phyloP scores from a whole-genome alignment of 2,329 filamentous ascomycete genomes.

The Pestalotiopsis sp. region DNA sequence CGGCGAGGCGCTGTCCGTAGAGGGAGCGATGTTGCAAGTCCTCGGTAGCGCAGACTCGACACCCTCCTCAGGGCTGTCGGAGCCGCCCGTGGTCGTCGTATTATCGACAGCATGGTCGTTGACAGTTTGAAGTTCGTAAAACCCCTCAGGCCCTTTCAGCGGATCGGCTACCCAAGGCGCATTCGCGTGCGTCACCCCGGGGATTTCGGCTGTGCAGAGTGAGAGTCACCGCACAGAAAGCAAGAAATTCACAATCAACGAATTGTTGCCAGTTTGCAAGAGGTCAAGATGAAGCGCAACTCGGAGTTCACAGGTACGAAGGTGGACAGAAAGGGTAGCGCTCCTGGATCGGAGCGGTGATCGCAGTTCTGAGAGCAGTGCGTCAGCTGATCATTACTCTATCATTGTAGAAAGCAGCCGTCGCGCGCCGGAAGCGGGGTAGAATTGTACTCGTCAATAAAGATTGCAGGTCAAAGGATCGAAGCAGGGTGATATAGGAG shows the following conservation, averaged over 20 bases:
- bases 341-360: slow-evolving; percentile 2
- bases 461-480: neutral
- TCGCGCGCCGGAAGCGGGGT: neutral
- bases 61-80: slow-evolving; percentile 14
- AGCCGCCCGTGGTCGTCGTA: slow-evolving; percentile 21
- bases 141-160: neutral
- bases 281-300: neutral
- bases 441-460: neutral
- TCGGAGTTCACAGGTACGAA: neutral
- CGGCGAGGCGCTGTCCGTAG: slow-evolving; percentile 37
- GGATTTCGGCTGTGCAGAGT: neutral
- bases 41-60: slow-evolving; percentile 8
- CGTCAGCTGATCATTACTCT: neutral
- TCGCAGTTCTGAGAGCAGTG: neutral
- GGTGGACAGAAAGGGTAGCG: neutral
- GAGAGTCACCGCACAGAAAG: neutral
- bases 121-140: neutral
- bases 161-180: neutral
- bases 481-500: neutral
- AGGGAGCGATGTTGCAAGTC: slow-evolving; percentile 31
- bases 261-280: neutral
- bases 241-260: neutral
- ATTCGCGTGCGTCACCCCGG: neutral
- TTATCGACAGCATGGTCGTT: slow-evolving; percentile 23
- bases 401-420: neutral